A percentile compares a stretch with the other conserved stretches of the same genome.
Evolutionary conservation across 257 asterid genomes (phyloP).

Genomic region (Solanum virginianum): DNA sequence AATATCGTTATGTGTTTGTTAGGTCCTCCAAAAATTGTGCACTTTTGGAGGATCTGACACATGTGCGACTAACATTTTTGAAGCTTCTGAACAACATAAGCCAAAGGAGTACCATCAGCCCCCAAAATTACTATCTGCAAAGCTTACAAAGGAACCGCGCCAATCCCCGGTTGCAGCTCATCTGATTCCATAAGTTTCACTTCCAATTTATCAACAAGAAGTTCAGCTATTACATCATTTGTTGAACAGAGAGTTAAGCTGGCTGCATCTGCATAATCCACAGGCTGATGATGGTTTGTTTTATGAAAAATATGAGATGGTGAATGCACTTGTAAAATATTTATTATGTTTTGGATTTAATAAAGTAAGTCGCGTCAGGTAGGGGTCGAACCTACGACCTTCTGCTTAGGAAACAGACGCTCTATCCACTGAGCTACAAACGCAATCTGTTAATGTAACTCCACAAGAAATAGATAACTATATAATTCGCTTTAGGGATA

Average conservation of each 20-base stretch:
- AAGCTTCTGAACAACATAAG: background rate
- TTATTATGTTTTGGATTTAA: background rate
- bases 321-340: background rate
- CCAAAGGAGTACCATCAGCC: background rate
- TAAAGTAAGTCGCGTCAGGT: constrained; percentile 60
- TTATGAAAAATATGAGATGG: background rate
- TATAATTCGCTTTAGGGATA: too few relatives aligned
- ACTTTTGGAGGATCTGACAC: background rate
- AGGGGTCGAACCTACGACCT: constrained; percentile 99
- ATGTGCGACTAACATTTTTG: background rate
- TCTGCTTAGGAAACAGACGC: constrained; percentile 99
- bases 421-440: constrained; percentile 99
- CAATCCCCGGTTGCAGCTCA: constrained; percentile 12
- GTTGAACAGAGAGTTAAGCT: background rate
- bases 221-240: constrained; percentile 1
- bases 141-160: constrained; percentile 20
- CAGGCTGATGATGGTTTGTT: background rate
- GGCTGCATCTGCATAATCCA: background rate
- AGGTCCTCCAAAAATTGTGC: background rate
- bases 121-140: constrained; percentile 7
- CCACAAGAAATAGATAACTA: too few relatives aligned
- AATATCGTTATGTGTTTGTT: background rate
- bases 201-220: background rate
- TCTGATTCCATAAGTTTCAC: background rate
- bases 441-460: background rate